A percentile compares a stretch with the other conserved stretches of the same genome.
phyloP scores from a whole-genome alignment of 2,329 filamentous ascomycete genomes.

The Chaetomium strumarium region DNA sequence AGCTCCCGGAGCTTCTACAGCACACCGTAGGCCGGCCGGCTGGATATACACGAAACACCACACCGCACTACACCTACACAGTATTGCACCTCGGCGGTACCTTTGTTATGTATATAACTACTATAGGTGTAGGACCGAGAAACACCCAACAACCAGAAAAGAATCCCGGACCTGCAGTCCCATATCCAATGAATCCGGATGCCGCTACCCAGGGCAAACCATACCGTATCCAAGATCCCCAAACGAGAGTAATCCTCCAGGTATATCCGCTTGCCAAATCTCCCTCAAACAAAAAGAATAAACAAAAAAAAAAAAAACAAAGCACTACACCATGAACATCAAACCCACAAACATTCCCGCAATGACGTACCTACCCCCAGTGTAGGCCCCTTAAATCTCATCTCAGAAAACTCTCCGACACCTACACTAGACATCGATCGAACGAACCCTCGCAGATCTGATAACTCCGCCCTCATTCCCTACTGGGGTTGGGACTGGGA shows the following conservation, averaged over 20 bases:
- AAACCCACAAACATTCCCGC: background rate
- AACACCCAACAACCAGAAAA: background rate
- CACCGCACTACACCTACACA: too few species aligned
- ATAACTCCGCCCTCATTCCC: background rate
- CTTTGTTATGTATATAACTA: too few species aligned
- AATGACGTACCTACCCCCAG: background rate
- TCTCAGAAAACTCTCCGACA: too few species aligned
- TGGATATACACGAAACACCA: constrained; percentile 2
- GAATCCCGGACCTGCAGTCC: background rate
- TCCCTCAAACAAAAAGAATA: too few species aligned
- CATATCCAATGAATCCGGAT: background rate
- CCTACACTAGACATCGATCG: background rate
- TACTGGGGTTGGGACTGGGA: constrained; percentile 4
- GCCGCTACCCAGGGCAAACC: background rate
- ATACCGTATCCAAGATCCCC: background rate
- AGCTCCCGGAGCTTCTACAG: too few species aligned
- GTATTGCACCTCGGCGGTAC: background rate
- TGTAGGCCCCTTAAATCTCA: too few species aligned
- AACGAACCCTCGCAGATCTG: background rate
- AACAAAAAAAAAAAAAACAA: too few species aligned
- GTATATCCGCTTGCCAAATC: too few species aligned
- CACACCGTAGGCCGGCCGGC: too few species aligned
- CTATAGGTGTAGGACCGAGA: background rate
- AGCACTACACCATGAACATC: too few species aligned
- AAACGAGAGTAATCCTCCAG: background rate